A percentile compares a stretch with the other conserved stretches of the same genome.
Conservation (phyloP, 306 rosid genomes). For the Canavalia ensiformis region DNA sequence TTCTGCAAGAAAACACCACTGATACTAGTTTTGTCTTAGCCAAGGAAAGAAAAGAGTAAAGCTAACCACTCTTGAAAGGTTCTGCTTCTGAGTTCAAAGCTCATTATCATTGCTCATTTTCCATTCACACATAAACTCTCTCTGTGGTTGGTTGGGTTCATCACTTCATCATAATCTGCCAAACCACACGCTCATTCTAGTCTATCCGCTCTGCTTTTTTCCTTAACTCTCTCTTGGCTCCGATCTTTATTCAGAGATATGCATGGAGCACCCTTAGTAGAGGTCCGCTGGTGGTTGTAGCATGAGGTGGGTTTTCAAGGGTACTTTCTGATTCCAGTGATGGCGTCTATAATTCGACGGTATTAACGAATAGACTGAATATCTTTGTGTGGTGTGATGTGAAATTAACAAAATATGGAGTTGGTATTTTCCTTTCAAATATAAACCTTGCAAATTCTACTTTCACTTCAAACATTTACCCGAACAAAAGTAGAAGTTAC, state of each 20-base stretch:
- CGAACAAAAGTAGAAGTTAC: constrained; percentile 39
- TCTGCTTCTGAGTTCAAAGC: constrained; percentile 32
- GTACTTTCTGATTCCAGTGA: constrained; percentile 78
- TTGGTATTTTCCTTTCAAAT: constrained; percentile 75
- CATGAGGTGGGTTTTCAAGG: constrained; percentile 94
- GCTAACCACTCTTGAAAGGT: constrained; percentile 42
- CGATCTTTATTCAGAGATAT: constrained; percentile 85
- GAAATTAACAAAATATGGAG: constrained; percentile 79
- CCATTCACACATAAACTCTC: neutral
- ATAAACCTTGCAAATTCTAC: constrained; percentile 65
- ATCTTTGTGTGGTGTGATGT: constrained; percentile 82
- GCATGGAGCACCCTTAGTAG: constrained; percentile 85
- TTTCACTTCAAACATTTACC: neutral
- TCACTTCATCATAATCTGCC: neutral
- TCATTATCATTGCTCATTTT: neutral
- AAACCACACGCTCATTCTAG: constrained; percentile 57
- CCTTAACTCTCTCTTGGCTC: constrained; percentile 49
- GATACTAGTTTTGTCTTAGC: no score
- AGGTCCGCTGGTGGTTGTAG: constrained; percentile 69
- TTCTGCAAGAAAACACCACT: no score
- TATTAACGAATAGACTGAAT: constrained; percentile 2
- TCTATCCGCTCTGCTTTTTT: constrained; percentile 56
- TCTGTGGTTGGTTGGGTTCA: constrained; percentile 14
- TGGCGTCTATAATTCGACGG: constrained; percentile 55
- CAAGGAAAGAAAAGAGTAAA: neutral